Evolutionary conservation across 2,329 filamentous ascomycete genomes (phyloP).

Genomic region (Tolypocladium tropicale): DNA sequence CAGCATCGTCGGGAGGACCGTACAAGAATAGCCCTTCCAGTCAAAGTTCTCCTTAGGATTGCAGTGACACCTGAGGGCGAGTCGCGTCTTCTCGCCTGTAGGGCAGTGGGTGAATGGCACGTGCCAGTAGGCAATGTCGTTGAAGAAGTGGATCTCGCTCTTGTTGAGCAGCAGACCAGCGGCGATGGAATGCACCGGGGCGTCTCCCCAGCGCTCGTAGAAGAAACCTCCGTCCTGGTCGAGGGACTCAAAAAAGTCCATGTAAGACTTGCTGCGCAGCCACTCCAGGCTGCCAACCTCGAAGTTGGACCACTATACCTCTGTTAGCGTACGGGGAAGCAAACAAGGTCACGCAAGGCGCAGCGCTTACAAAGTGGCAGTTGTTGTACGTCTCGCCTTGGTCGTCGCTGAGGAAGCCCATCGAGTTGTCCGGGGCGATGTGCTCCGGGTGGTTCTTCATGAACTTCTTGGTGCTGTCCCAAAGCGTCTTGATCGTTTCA

Average conservation of each 20-base stretch:
- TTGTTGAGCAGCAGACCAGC: slow-evolving; percentile 80
- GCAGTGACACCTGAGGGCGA: slow-evolving; percentile 86
- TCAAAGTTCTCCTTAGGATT: slow-evolving; percentile 97
- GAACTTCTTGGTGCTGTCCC: slow-evolving; percentile 93
- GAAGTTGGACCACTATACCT: slow-evolving; percentile 88
- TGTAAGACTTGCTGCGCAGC: slow-evolving; percentile 80
- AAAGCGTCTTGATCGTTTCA: slow-evolving; percentile 91
- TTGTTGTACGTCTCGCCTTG: slow-evolving; percentile 88
- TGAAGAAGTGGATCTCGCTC: slow-evolving; percentile 95
- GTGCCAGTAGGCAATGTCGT: slow-evolving; percentile 97
- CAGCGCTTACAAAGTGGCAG: slow-evolving; percentile 75
- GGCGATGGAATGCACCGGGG: slow-evolving; percentile 95
- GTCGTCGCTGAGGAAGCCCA: slow-evolving; percentile 88
- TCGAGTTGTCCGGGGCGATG: slow-evolving; percentile 71
- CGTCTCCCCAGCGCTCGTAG: slow-evolving; percentile 97
- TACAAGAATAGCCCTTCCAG: slow-evolving; percentile 98
- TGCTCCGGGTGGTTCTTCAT: slow-evolving; percentile 86
- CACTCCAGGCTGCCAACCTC: slow-evolving; percentile 91
- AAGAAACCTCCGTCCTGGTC: slow-evolving; percentile 95
- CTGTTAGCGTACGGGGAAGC: slow-evolving; percentile 10
- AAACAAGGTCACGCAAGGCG: background rate
- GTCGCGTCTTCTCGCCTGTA: slow-evolving; percentile 71
- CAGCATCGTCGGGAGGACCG: background rate
- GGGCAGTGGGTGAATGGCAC: slow-evolving; percentile 97
- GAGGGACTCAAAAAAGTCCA: slow-evolving; percentile 81